phyloP scores from a whole-genome alignment of 2,329 filamentous ascomycete genomes.

The Nakataea oryzae region DNA sequence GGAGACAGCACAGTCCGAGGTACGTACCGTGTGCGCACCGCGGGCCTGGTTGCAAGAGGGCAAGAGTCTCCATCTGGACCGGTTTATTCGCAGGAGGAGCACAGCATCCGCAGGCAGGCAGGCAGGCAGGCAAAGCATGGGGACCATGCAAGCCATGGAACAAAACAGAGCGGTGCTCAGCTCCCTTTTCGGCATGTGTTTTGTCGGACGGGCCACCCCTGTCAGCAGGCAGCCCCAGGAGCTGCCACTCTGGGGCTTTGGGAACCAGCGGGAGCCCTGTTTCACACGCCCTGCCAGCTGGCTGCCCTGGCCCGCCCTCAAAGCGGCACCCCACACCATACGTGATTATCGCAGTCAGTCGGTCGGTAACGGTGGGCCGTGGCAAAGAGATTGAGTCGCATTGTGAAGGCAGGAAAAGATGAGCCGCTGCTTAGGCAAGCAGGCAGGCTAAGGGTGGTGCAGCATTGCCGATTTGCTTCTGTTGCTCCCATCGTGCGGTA shows the following conservation, averaged over 20 bases:
- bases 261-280: background rate
- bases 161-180: conserved; percentile 1
- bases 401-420: background rate
- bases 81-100: background rate
- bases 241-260: too few species aligned
- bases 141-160: background rate
- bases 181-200: conserved; percentile 2
- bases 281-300: background rate
- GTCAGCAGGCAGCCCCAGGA: background rate
- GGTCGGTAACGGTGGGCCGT: background rate
- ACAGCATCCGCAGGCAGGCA: background rate
- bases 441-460: too few species aligned
- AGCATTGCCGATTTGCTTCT: background rate
- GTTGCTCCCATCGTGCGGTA: background rate
- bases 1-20: background rate
- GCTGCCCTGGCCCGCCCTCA: background rate
- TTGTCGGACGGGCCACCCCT: background rate
- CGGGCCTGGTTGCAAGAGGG: too few species aligned
- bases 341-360: background rate
- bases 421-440: background rate
- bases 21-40: background rate
- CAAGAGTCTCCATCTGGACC: background rate
- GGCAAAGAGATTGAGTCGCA: background rate
- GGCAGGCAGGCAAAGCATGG: background rate
- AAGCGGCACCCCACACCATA: background rate